Conservation (phyloP, 164 flowering plant species). For the Chimonanthus praecox region DNA sequence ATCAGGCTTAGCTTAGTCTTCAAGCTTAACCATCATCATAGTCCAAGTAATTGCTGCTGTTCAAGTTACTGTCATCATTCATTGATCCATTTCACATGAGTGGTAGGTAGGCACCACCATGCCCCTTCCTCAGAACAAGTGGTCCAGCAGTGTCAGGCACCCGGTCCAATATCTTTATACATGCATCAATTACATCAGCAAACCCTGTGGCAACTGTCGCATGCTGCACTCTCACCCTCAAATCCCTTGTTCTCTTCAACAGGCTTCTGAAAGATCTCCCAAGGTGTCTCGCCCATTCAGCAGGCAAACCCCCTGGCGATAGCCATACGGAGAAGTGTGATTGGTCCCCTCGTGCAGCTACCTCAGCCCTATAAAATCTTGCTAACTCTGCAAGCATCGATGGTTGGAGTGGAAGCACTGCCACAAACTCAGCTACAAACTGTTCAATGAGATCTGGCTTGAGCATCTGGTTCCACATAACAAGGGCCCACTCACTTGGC, state of each 20-base stretch:
- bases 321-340: constrained; percentile 96
- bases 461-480: constrained; percentile 96
- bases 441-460: constrained; percentile 85
- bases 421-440: constrained; percentile 90
- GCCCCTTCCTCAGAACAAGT: constrained; percentile 86
- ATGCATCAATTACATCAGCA: constrained; percentile 58
- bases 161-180: constrained; percentile 57
- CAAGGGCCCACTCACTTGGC: constrained; percentile 93
- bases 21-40: not conserved
- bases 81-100: constrained; percentile 44
- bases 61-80: not conserved
- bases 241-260: constrained; percentile 79
- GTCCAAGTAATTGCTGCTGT: not conserved
- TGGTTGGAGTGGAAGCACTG: constrained; percentile 87
- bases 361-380: constrained; percentile 77
- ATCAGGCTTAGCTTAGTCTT: no score
- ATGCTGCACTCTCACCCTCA: constrained; percentile 61
- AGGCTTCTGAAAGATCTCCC: constrained; percentile 83
- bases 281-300: constrained; percentile 88
- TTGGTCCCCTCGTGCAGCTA: constrained; percentile 91
- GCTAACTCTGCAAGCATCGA: constrained; percentile 84
- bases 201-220: constrained; percentile 87
- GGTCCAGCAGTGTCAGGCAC: constrained; percentile 88
- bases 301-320: constrained; percentile 89
- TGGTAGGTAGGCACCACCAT: constrained; percentile 95